These are phyloP conservation scores for Tricholoma sp. DNA, from an alignment of 768 basidiomycete species.

Conservation along the genomic window DNA sequence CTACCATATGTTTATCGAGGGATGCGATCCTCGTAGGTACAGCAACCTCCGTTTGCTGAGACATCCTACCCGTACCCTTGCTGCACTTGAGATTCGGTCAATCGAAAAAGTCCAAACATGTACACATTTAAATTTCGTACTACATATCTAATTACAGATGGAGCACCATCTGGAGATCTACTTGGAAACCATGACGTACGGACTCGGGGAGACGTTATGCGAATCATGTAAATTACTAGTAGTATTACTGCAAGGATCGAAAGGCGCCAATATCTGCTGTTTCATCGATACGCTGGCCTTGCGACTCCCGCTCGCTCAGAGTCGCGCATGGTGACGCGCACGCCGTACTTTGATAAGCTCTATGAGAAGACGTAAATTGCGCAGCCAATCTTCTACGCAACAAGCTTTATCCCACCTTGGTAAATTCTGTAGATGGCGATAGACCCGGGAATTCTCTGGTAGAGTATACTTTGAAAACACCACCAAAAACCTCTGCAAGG, in stretches of 20 bases:
- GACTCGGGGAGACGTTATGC: background rate
- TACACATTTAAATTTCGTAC: background rate
- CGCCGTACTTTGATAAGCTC: constrained; percentile 31
- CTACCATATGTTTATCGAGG: constrained; percentile 33
- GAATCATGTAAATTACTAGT: background rate
- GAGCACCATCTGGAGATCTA: no score
- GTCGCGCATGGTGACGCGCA: constrained; percentile 36
- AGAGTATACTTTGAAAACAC: constrained; percentile 63
- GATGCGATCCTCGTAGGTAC: constrained; percentile 36
- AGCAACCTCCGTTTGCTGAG: constrained; percentile 45
- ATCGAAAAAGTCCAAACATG: background rate
- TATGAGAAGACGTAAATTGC: background rate
- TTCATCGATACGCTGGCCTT: background rate
- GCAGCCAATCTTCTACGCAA: background rate
- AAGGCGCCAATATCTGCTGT: background rate
- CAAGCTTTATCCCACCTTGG: constrained; percentile 39
- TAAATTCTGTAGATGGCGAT: constrained; percentile 62
- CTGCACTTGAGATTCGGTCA: background rate
- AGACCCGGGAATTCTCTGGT: constrained; percentile 75
- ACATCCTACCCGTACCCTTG: constrained; percentile 32
- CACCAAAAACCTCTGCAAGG: constrained; percentile 64
- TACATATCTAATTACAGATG: no score
- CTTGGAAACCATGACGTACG: no score
- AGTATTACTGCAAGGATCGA: background rate
- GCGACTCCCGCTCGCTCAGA: constrained; percentile 17